phyloP scores from a whole-genome alignment of 2,329 filamentous ascomycete genomes.

The Elsinoe batatas region DNA sequence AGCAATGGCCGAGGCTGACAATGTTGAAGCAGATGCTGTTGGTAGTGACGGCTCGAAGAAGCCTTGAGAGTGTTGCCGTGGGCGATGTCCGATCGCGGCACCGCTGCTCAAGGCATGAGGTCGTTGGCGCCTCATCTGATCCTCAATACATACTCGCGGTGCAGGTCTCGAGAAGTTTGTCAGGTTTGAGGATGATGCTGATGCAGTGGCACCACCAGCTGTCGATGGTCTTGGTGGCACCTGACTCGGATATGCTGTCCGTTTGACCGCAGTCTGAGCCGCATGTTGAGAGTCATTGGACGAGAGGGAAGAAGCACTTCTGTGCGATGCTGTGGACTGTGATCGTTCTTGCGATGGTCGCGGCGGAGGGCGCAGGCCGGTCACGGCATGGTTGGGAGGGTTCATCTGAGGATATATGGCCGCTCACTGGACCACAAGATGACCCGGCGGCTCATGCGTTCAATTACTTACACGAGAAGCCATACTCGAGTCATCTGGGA shows the following conservation, averaged over 20 bases:
- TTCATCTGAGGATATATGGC: neutral
- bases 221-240: constrained; percentile 24
- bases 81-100: constrained; percentile 42
- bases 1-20: constrained; percentile 66
- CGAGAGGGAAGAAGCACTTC: constrained; percentile 27
- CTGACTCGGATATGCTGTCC: constrained; percentile 30
- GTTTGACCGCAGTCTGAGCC: constrained; percentile 25
- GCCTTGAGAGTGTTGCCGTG: constrained; percentile 62
- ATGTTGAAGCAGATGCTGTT: constrained; percentile 23
- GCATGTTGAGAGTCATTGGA: constrained; percentile 32
- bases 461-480: neutral
- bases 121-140: constrained; percentile 21
- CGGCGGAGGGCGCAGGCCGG: constrained; percentile 10
- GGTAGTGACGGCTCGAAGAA: constrained; percentile 67
- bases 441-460: neutral
- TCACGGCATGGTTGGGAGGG: neutral
- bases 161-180: constrained; percentile 28
- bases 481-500: neutral
- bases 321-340: constrained; percentile 26
- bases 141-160: constrained; percentile 26
- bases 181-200: constrained; percentile 23
- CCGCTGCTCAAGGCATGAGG: constrained; percentile 21
- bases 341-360: constrained; percentile 19
- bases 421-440: neutral
- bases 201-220: constrained; percentile 24